These are phyloP conservation scores for Colletotrichum paranaense DNA, from an alignment of 2,329 filamentous ascomycete genomes.

Conservation along the genomic window DNA sequence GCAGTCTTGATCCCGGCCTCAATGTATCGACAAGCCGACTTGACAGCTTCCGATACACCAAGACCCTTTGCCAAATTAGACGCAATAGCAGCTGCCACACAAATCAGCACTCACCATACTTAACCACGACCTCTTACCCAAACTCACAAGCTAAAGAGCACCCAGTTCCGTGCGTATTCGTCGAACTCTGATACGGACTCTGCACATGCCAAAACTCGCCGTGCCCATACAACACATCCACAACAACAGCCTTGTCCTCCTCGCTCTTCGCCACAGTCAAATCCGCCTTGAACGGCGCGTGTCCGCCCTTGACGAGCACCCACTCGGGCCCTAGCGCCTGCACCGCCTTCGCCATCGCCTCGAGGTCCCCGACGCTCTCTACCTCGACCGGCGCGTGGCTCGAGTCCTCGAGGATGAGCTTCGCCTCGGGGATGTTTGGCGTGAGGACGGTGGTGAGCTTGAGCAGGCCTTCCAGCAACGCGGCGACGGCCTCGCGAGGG, in stretches of 20 bases:
- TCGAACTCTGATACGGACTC: conserved; percentile 76
- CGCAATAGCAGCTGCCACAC: conserved; percentile 74
- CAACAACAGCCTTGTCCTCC: conserved; percentile 72
- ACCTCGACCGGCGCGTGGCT: conserved; percentile 56
- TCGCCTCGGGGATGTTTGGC: conserved; percentile 82
- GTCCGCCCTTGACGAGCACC: conserved; percentile 91
- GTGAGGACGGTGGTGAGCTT: conserved; percentile 77
- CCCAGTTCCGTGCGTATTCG: conserved; percentile 93
- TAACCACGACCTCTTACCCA: no score
- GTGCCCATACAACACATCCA: conserved; percentile 80
- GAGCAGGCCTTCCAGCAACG: conserved; percentile 70
- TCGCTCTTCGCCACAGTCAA: conserved; percentile 67
- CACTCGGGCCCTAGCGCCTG: conserved; percentile 78
- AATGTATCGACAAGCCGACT: conserved; percentile 76
- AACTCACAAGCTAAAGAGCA: conserved; percentile 90
- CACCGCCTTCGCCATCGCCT: conserved; percentile 74
- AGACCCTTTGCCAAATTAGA: conserved; percentile 75
- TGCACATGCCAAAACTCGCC: conserved; percentile 70
- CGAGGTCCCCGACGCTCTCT: conserved; percentile 71
- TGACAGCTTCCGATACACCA: conserved; percentile 69
- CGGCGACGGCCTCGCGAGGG: conserved; percentile 70
- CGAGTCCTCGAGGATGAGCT: conserved; percentile 68
- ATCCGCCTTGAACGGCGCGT: conserved; percentile 79
- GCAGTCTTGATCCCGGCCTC: conserved; percentile 77
- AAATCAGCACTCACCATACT: conserved; percentile 4